Evolutionary conservation across 2,329 filamentous ascomycete species (phyloP).

Genomic region (Incumbomyces delicatus): DNA sequence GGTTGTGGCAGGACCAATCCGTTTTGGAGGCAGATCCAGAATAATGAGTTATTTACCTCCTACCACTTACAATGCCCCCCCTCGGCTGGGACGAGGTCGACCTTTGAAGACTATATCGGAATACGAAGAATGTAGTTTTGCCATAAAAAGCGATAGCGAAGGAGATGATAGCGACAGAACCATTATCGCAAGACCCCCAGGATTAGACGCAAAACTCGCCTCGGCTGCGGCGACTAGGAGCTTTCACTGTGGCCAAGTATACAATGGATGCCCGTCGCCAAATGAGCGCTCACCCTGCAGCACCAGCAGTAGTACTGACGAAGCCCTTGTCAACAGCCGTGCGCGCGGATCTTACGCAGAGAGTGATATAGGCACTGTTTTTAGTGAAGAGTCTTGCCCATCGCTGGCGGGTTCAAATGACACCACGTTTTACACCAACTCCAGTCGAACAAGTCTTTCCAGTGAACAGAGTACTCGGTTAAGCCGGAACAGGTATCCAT

Average conservation of each 20-base stretch:
- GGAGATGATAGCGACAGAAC: slow-evolving; percentile 30
- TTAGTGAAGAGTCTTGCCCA: slow-evolving; percentile 34
- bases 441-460: slow-evolving; percentile 27
- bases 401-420: slow-evolving; percentile 37
- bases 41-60: slow-evolving; percentile 34
- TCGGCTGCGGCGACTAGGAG: slow-evolving; percentile 15
- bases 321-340: slow-evolving; percentile 59
- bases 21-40: not conserved
- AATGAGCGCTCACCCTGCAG: slow-evolving; percentile 43
- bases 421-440: slow-evolving; percentile 35
- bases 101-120: slow-evolving; percentile 58
- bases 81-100: slow-evolving; percentile 49
- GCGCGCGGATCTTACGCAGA: slow-evolving; percentile 79
- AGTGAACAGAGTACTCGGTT: slow-evolving; percentile 25
- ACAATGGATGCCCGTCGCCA: slow-evolving; percentile 24
- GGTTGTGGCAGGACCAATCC: not conserved
- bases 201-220: slow-evolving; percentile 22
- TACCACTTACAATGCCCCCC: slow-evolving; percentile 41
- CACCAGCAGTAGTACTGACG: slow-evolving; percentile 49
- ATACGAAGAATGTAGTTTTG: slow-evolving; percentile 28
- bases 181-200: slow-evolving; percentile 22
- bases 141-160: slow-evolving; percentile 26
- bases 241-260: slow-evolving; percentile 11
- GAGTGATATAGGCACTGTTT: slow-evolving; percentile 64
- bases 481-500: slow-evolving; percentile 45